Evolutionary conservation across 2,329 filamentous ascomycete species (phyloP), one percentile per base, ranked within the genome.

Genomic region (Plenodomus lindquistii): DNA sequence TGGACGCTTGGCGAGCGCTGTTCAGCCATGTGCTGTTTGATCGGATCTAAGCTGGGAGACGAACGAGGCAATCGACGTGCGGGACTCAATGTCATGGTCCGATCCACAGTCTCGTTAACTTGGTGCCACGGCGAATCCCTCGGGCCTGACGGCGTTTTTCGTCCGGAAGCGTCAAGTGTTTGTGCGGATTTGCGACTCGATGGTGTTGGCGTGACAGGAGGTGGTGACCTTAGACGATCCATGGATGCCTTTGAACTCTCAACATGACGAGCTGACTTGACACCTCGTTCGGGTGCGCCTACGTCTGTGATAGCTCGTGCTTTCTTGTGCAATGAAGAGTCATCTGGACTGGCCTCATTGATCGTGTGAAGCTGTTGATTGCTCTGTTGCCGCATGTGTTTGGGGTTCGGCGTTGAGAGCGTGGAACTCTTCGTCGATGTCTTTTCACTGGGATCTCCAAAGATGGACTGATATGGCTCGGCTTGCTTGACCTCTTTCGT

Each of bases 311-410:
- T 55, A 6, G 71, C 65, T 13, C 75, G 76, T 58, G 74, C 71
- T 61, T 76, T 75, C 62, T 76, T 75, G 51, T 65, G 62, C 24
- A 73, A 57, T 8, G 66, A 60, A 37, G 70, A 71, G 38, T 74
- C 70, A 45, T 76, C 75, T 37, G 77, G 75, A 42, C 68, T 72
- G 46, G 73, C 75, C 63, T 84, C 82, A 24, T 73, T 74, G 54
- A 84, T 84, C 1, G 79, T 73, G 17, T 78, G 75, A 8, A 85
- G 77, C 19, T 68, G 66, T 21, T 53, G 49, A 27, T 52, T 62
- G 42, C 64, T 70, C 15, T 66, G 62, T 18, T 69, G 66, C 45
- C 59, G 60, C 36, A 54, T 38, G 29, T 65, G 60, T 44, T 62
- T 66, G 7, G 56, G 29, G 35, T 55, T 50, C 16, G 70, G 63